Base-by-base conservation (phyloP, 306 rosid species). In the Vicia villosa region DNA sequence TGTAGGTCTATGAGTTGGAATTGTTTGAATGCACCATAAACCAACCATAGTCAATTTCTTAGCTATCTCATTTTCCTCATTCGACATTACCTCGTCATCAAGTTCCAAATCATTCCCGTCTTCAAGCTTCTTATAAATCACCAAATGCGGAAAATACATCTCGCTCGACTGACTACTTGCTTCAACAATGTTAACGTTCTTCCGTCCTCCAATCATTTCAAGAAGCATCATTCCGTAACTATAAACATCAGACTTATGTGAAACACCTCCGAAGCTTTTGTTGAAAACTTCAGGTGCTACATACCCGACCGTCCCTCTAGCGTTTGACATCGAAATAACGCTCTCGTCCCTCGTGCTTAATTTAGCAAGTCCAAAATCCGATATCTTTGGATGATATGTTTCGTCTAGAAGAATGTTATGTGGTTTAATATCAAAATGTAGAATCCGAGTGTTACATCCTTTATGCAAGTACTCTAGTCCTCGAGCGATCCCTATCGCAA, bases 1-100 rank as follows among this genome's bases (percentile, higher is more conserved):
- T 12, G 83, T 80, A 14, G 90, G 87, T 16, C 85, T 80, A 26
- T 82, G 80, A 24, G 68, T 21, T 14, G 83, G 82, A 24, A 70
- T 52, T 30, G 79, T 74, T 66, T 80, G 90, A 47, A 86, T 75
- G 82, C 87, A 83, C 87, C 87, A 86, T 38, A 86, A 61, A 6
- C 85, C 85, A 32, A 85, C 85, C 83, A 42, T 69, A 68, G 55
- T 75, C 83, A 85, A 69, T 74, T 70, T 83, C 79, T 83, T 85
- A 0, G 82, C 85, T 0, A 77, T 15, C 62, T 72, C 80, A 51
- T 78, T 83, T 69, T 85, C 83, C 13, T 72, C 80, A 0, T 3
- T 51, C 0, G 73, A 71, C 75, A 72, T 14, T 9, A 17, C 16
- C 6, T 63, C 73, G 6, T 59, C 72, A 11, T 54, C 72, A 11